A percentile compares a stretch with the other conserved stretches of the same genome.
phyloP scores from a whole-genome alignment of 192 early-diverging fungal species.

The Coemansia sp. region DNA sequence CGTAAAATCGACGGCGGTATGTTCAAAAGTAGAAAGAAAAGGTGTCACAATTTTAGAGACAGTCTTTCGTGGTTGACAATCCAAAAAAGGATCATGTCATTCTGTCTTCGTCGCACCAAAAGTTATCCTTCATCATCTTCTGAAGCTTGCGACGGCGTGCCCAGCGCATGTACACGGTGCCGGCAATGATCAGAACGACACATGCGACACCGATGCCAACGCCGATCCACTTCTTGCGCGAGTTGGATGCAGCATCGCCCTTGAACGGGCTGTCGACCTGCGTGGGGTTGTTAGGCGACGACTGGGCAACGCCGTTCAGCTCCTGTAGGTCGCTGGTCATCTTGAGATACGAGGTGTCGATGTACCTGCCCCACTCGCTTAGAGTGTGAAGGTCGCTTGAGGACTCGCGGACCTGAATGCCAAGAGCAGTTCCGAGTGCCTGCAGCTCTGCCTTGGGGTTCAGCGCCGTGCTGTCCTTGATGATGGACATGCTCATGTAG shows the following conservation, averaged over 20 bases:
- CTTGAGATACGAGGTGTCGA: conserved; percentile 33
- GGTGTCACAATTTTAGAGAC: background rate
- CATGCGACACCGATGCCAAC: conserved; percentile 39
- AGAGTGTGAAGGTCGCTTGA: conserved; percentile 35
- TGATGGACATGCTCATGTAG: conserved; percentile 47
- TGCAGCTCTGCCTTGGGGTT: conserved; percentile 48
- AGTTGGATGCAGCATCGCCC: conserved; percentile 28
- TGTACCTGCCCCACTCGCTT: conserved; percentile 31
- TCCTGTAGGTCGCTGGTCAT: conserved; percentile 34
- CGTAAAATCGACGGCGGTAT: background rate
- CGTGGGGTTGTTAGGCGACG: conserved; percentile 37
- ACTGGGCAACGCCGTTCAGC: conserved; percentile 37
- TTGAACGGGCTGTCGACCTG: conserved; percentile 47
- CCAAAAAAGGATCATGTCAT: background rate
- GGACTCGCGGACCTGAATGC: conserved; percentile 28
- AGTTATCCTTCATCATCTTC: conserved; percentile 35
- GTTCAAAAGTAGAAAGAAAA: conserved; percentile 1
- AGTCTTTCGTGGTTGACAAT: background rate
- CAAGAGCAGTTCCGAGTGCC: conserved; percentile 29
- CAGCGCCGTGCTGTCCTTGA: conserved; percentile 29
- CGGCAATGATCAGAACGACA: conserved; percentile 25
- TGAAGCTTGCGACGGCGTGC: conserved; percentile 14
- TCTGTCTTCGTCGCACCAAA: conserved; percentile 1
- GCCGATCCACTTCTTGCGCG: conserved; percentile 51
- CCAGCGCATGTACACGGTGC: conserved; percentile 32